Evolutionary conservation across 257 asterid genomes (phyloP).

Genomic region (Thymus mandschuricus): DNA sequence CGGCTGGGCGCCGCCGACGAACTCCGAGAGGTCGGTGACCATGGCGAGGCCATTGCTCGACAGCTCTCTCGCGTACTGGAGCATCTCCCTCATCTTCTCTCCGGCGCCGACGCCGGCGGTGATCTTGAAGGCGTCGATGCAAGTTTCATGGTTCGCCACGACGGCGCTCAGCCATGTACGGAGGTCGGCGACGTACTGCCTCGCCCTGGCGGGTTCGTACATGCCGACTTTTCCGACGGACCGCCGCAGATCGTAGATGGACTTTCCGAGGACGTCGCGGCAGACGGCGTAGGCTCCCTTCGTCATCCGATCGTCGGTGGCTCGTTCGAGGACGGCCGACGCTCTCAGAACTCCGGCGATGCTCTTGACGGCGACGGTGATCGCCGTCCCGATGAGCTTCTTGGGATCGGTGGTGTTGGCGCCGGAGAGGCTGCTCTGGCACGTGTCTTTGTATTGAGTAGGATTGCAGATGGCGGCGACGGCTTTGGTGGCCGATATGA

Average conservation of each 20-base stretch:
- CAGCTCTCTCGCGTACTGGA: slow-evolving; percentile 38
- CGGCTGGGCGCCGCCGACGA: slow-evolving; percentile 25
- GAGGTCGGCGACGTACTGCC: slow-evolving; percentile 40
- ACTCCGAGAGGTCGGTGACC: slow-evolving; percentile 40
- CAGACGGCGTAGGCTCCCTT: slow-evolving; percentile 50
- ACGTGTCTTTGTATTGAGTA: slow-evolving; percentile 61
- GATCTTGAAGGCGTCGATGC: slow-evolving; percentile 68
- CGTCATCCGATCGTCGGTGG: slow-evolving; percentile 49
- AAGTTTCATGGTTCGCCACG: slow-evolving; percentile 58
- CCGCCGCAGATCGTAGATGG: slow-evolving; percentile 57
- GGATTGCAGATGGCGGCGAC: slow-evolving; percentile 56
- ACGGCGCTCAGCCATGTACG: slow-evolving; percentile 69
- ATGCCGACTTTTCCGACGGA: slow-evolving; percentile 38
- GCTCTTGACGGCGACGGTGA: slow-evolving; percentile 36
- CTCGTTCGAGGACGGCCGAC: slow-evolving; percentile 42
- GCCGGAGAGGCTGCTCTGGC: slow-evolving; percentile 48
- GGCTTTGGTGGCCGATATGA: slow-evolving; percentile 33
- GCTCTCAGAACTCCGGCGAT: slow-evolving; percentile 42
- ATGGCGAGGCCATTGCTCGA: slow-evolving; percentile 55
- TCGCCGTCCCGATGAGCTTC: slow-evolving; percentile 56
- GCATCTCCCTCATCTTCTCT: slow-evolving; percentile 47
- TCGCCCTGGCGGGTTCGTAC: slow-evolving; percentile 34
- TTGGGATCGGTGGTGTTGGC: slow-evolving; percentile 64
- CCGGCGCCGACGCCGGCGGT: slow-evolving; percentile 47
- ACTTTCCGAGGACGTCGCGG: slow-evolving; percentile 38